A percentile compares a stretch with the other conserved stretches of the same genome.
phyloP scores from a whole-genome alignment of 192 early-diverging fungal genomes.

The Geranomyces variabilis region DNA sequence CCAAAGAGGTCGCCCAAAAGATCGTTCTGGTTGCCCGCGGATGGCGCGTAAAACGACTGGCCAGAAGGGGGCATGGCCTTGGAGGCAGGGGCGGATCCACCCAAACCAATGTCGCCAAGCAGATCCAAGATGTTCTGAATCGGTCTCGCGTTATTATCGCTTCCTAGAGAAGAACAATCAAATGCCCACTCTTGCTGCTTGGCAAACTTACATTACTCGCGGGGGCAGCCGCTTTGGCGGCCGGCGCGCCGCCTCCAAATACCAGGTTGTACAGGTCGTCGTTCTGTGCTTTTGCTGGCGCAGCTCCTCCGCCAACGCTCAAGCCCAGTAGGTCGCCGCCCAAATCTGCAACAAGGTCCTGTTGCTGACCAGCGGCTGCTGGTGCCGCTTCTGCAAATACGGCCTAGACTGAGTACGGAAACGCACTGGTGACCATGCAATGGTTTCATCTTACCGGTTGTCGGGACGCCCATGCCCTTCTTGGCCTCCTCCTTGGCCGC shows the following conservation, averaged over 20 bases:
- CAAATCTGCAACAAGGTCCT: constrained; percentile 25
- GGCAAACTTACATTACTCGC: constrained; percentile 40
- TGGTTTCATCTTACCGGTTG: constrained; percentile 6
- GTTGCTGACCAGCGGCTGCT: constrained; percentile 12
- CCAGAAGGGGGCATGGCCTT: neutral
- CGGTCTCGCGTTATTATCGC: too few relatives aligned
- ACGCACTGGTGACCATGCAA: too few relatives aligned
- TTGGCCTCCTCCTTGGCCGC: constrained; percentile 55
- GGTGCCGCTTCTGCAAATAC: constrained; percentile 8
- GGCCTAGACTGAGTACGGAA: too few relatives aligned
- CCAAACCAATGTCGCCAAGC: constrained; percentile 56
- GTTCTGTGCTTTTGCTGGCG: neutral
- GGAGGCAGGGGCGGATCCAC: constrained; percentile 16
- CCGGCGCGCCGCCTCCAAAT: constrained; percentile 35
- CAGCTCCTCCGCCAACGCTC: constrained; percentile 14
- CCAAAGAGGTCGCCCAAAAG: constrained; percentile 62
- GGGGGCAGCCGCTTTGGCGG: constrained; percentile 18
- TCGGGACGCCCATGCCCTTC: constrained; percentile 47
- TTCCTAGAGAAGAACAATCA: too few relatives aligned
- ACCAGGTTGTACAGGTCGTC: constrained; percentile 49
- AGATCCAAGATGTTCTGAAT: constrained; percentile 63
- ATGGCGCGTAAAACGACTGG: neutral
- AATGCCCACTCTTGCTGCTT: neutral
- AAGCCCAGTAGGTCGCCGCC: constrained; percentile 35
- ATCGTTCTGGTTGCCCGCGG: constrained; percentile 38